Evolutionary conservation across 202 grass and related monocot genomes (phyloP), one percentile per base, ranked within the genome.

Genomic region (Bolboschoenoplectus hybrid): DNA sequence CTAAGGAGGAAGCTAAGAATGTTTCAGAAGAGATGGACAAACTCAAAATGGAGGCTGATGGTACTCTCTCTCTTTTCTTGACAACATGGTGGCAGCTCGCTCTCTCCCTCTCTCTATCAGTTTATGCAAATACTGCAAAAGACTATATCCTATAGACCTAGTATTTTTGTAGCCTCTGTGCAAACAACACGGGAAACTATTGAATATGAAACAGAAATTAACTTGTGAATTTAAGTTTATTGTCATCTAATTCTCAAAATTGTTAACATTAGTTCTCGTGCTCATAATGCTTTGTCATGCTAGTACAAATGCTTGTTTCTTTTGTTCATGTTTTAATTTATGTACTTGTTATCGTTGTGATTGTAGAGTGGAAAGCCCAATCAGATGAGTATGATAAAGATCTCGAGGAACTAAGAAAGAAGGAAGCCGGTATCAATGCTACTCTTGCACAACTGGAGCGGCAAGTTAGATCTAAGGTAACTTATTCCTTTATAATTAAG

Each of bases 291-390:
- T 72, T 46, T 2, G 46, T 19, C 5, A 68, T 43, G 36, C 12
- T 40, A 40, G 9, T 47, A n/a, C 45, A 68, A 67, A 49, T 74
- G 12, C 17, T 88, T 65, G 43, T 36, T 43, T 7, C 11, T 16
- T 8, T 68, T 82, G 63, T 70, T 40, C 34, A 45, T 85, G 14
- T 66, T 47, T 46, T 66, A 49, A 65, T 67, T 45, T 67, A 65
- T n/a, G 11, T 57, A n/a, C 60, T 20, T 79, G 19, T 86, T 45
- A 56, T 77, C 32, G 14, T 80, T 43, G 55, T 80, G 34, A 69
- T 82, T 66, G 67, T 74, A 98, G 96, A 98, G 35, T 98, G 96
- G 96, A 98, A 98, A 85, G 67, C 87, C 32, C 95, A 91, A 93
- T 98, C 96, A 32, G 96, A 95, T 82, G 96, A 95, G 86, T 98